Evolutionary conservation across 1,284 basidiomycete genomes (phyloP), one percentile per base, ranked within the genome.

Genomic region (Inonotus obliquus): DNA sequence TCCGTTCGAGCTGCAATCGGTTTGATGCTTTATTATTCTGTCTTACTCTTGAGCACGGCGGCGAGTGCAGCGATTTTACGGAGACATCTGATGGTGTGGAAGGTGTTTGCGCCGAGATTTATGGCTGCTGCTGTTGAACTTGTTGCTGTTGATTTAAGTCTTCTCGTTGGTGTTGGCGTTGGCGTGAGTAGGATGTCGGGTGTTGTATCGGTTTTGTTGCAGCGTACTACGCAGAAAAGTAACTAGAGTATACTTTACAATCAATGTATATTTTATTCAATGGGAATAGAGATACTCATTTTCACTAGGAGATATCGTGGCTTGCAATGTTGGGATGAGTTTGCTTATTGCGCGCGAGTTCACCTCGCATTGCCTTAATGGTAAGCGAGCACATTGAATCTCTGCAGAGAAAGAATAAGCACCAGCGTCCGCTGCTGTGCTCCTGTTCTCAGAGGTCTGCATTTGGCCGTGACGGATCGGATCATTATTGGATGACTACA

Each of bases 11-110:
- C 87, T 0, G 77, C 77, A 0, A 71, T 95, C 0, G 86, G 82
- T 0, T 76, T 91, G 63, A 80, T 86, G 75, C 74, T 87, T 1
- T 96, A 96, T 71, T 89, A 90, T 70, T 74, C 81, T 2, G 69
- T 78, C 2, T 71, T 97, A 32, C 74, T 92, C 0, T 71, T 96
- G 5, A 85, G 89, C 2, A 84, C 85, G 9, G 87, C 92, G 3
- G 73, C 85, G 4, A 89, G 87, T 63, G 87, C 94, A 0, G 89
- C 90, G 2, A 83, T 86, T 70, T 78, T 98, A 59, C 75, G 94
- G 61, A 74, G 96, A 45, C 97, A 99, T 74, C 74, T 99, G 67
- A 98, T 99, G 96, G 94, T 98, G 39, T 99, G 96, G 94, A 98
- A 98, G 75, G 89, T 98, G 4, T 99, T 98, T 72, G 95, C 95